These are phyloP conservation scores for Hypoxylon intermedium DNA, from an alignment of 495 filamentous ascomycete genomes.

Conservation along the genomic window DNA sequence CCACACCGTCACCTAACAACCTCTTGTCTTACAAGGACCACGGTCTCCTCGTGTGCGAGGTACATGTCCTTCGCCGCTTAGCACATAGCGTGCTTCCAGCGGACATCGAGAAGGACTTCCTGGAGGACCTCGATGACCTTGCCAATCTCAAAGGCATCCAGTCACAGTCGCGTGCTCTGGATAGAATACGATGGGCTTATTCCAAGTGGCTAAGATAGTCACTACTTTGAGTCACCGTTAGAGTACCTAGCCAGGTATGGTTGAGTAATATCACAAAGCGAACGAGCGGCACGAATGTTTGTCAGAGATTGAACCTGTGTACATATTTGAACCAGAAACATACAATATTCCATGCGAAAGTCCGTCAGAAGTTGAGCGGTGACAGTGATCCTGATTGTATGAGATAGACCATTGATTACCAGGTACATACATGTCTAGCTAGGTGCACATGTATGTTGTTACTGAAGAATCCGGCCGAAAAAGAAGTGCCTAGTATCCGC, in stretches of 20 bases:
- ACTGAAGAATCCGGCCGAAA: constrained; percentile 3
- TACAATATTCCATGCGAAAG: background rate
- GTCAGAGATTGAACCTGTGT: background rate
- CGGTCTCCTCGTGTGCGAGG: constrained; percentile 86
- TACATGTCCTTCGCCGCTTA: constrained; percentile 74
- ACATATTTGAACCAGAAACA: background rate
- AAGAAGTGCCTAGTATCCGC: constrained; percentile 9
- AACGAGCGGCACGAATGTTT: constrained; percentile 2
- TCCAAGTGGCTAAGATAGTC: constrained; percentile 67
- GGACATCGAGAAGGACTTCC: constrained; percentile 77
- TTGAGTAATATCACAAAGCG: constrained; percentile 17
- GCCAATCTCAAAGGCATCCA: constrained; percentile 78
- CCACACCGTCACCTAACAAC: constrained; percentile 66
- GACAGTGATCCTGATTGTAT: background rate
- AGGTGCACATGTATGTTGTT: too few relatives aligned
- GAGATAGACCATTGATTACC: background rate
- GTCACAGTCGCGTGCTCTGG: constrained; percentile 75
- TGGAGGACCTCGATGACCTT: constrained; percentile 83
- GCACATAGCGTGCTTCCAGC: constrained; percentile 69
- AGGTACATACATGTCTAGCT: too few relatives aligned
- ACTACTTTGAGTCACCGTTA: background rate
- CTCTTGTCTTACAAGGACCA: constrained; percentile 87
- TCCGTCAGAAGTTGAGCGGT: background rate
- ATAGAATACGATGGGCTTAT: constrained; percentile 88
- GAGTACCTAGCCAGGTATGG: background rate